These are phyloP conservation scores for Quillaja saponaria DNA, from an alignment of 306 rosid genomes.

Conservation along the genomic window DNA sequence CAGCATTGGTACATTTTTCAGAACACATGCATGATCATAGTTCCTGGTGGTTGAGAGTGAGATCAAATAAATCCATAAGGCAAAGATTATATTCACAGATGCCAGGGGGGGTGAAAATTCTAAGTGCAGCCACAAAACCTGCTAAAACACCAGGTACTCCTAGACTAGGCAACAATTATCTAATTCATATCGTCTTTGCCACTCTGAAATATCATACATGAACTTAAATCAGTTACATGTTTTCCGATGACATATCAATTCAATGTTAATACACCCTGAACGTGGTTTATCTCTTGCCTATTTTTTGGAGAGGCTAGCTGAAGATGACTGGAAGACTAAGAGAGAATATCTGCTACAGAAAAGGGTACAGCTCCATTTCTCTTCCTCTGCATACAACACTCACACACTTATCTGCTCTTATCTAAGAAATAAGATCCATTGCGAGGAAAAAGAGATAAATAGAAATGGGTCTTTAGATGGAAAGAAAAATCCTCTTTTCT, in stretches of 20 bases:
- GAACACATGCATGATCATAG: conserved; percentile 41
- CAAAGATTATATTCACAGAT: conserved; percentile 34
- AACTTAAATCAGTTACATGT: conserved; percentile 6
- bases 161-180: conserved; percentile 8
- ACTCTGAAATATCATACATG: conserved; percentile 21
- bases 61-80: conserved; percentile 44
- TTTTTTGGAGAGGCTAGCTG: conserved; percentile 68
- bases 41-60: conserved; percentile 40
- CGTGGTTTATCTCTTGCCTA: conserved; percentile 20
- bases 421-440: no score
- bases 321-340: conserved; percentile 95
- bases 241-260: background rate
- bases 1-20: conserved; percentile 40
- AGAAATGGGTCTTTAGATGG: no score
- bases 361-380: conserved; percentile 48
- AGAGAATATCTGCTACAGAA: conserved; percentile 68
- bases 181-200: background rate
- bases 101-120: conserved; percentile 56
- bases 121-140: conserved; percentile 72
- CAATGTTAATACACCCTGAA: conserved; percentile 18
- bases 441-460: no score
- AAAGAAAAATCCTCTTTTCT: no score
- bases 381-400: conserved; percentile 8
- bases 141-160: conserved; percentile 82
- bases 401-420: background rate